These are phyloP conservation scores for Metarhizium sp. DNA, from an alignment of 2,329 filamentous ascomycete species.

Conservation along the genomic window DNA sequence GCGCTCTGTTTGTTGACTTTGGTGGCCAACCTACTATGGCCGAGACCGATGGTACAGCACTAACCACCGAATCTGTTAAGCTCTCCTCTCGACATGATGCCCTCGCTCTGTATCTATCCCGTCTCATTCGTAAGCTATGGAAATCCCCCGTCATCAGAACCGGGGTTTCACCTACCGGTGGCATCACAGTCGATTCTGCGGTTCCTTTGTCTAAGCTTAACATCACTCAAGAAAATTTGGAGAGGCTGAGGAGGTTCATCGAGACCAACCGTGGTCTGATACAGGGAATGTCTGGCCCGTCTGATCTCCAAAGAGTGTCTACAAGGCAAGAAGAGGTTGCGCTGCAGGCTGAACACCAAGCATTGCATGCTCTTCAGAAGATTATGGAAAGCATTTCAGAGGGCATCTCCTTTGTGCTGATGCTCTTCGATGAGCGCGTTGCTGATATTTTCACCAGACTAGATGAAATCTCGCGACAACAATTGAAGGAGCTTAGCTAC, in stretches of 20 bases:
- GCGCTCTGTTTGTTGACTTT: conserved; percentile 83
- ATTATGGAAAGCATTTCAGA: conserved; percentile 88
- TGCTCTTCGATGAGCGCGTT: conserved; percentile 88
- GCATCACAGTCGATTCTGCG: conserved; percentile 55
- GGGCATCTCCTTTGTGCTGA: conserved; percentile 90
- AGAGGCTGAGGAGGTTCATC: conserved; percentile 72
- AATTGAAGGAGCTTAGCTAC: conserved; percentile 71
- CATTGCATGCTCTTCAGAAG: conserved; percentile 74
- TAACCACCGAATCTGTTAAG: conserved; percentile 71
- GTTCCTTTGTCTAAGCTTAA: conserved; percentile 61
- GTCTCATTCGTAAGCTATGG: conserved; percentile 86
- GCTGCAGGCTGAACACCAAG: conserved; percentile 87
- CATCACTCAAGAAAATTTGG: conserved; percentile 70
- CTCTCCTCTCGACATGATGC: conserved; percentile 87
- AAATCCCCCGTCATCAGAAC: conserved; percentile 62
- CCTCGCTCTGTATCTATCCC: conserved; percentile 75
- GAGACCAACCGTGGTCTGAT: conserved; percentile 84
- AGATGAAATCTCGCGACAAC: conserved; percentile 57
- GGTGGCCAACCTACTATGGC: conserved; percentile 80
- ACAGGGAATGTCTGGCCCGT: conserved; percentile 84
- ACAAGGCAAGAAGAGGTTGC: conserved; percentile 87
- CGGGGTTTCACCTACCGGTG: conserved; percentile 42
- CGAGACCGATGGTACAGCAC: conserved; percentile 62
- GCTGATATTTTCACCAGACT: conserved; percentile 77
- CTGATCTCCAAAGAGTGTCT: conserved; percentile 66